Evolutionary conservation across 306 rosid genomes (phyloP).

Genomic region (Malus asiatica): DNA sequence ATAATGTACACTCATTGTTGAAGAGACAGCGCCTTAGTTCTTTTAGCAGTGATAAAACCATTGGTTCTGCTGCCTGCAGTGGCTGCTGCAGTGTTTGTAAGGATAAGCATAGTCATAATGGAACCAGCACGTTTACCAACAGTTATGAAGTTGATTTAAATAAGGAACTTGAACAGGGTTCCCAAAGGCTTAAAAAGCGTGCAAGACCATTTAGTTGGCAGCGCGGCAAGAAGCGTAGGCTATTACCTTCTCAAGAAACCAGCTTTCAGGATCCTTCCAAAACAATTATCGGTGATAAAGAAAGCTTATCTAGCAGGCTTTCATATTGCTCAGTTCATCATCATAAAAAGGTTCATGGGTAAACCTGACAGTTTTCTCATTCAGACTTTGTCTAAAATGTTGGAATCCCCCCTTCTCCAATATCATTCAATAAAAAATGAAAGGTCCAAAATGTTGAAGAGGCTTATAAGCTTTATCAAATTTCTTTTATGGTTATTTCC

Average conservation of each 20-base stretch:
- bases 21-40: conserved; percentile 31
- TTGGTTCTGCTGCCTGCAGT: conserved; percentile 18
- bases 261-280: conserved; percentile 4
- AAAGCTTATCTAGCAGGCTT: conserved; percentile 21
- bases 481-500: neutral
- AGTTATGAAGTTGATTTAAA: conserved; percentile 14
- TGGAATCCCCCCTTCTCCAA: neutral
- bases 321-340: conserved; percentile 14
- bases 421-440: neutral
- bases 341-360: conserved; percentile 34
- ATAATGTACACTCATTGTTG: conserved; percentile 12
- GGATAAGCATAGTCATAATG: conserved; percentile 9
- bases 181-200: conserved; percentile 38
- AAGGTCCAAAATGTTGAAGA: neutral
- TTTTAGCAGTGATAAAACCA: conserved; percentile 10
- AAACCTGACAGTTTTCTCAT: neutral
- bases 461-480: neutral
- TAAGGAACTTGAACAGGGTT: conserved; percentile 15
- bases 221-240: conserved; percentile 46
- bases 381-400: neutral
- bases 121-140: conserved; percentile 2
- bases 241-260: conserved; percentile 23
- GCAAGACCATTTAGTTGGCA: conserved; percentile 71
- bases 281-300: conserved; percentile 11
- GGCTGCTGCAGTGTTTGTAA: conserved; percentile 16